These are phyloP conservation scores for Macadamia tetraphylla DNA, from an alignment of 164 flowering plant species.

Conservation along the genomic window DNA sequence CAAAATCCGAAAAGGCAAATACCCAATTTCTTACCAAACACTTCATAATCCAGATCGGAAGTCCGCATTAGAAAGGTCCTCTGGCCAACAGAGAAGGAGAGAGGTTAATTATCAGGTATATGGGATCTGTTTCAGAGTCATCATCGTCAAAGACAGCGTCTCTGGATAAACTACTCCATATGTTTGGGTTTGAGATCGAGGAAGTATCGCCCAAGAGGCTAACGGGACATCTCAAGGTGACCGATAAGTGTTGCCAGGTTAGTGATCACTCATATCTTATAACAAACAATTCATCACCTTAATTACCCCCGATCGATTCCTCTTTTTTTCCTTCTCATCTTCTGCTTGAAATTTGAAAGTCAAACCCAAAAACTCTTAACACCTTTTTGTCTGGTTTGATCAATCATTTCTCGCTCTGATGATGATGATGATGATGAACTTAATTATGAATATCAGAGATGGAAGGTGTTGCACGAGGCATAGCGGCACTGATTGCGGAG, in stretches of 20 bases:
- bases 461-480: conserved; percentile 84
- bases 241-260: conserved; percentile 13
- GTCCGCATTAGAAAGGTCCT: too few species aligned
- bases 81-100: neutral
- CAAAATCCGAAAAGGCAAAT: too few species aligned
- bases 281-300: too few species aligned
- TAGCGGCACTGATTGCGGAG: conserved; percentile 83
- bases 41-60: too few species aligned
- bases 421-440: neutral
- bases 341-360: too few species aligned
- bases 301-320: too few species aligned
- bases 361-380: neutral
- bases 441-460: conserved; percentile 35
- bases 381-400: too few species aligned
- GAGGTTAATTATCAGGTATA: neutral
- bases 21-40: too few species aligned
- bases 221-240: conserved; percentile 11
- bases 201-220: conserved; percentile 7
- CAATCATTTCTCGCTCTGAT: neutral
- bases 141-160: conserved; percentile 4
- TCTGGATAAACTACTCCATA: conserved; percentile 4
- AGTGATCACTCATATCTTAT: neutral
- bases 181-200: conserved; percentile 11
- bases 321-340: too few species aligned
- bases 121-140: neutral